phyloP scores from a whole-genome alignment of 768 basidiomycete genomes.

The Boletus reticulatus region DNA sequence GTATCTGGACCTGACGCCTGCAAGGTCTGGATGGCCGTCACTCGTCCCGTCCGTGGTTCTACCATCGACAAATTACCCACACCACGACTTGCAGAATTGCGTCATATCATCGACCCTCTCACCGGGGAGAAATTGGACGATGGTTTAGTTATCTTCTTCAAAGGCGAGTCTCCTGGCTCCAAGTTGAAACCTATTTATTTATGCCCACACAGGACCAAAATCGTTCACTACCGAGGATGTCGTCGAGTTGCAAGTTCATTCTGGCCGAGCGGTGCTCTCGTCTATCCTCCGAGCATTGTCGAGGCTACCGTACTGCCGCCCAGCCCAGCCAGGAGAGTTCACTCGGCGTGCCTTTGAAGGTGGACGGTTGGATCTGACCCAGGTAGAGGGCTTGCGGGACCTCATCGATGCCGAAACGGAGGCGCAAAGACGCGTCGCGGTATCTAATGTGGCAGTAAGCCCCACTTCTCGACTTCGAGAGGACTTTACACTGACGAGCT shows the following conservation, averaged over 20 bases:
- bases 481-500: background rate
- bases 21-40: conserved; percentile 59
- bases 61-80: conserved; percentile 34
- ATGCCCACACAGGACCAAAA: conserved; percentile 51
- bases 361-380: conserved; percentile 81
- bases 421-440: conserved; percentile 69
- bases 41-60: conserved; percentile 33
- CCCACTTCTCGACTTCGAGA: background rate
- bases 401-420: conserved; percentile 90
- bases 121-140: conserved; percentile 68
- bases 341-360: conserved; percentile 79
- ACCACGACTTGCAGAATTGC: conserved; percentile 70
- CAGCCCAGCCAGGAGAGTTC: conserved; percentile 87
- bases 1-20: conserved; percentile 76
- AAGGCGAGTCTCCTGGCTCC: conserved; percentile 43
- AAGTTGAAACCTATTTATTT: background rate
- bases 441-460: conserved; percentile 66
- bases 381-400: conserved; percentile 86
- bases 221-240: conserved; percentile 86
- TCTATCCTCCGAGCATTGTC: conserved; percentile 67
- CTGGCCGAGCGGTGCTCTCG: conserved; percentile 75
- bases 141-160: conserved; percentile 79
- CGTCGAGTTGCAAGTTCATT: conserved; percentile 85
- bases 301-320: conserved; percentile 60
- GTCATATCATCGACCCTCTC: conserved; percentile 63